Conservation (phyloP, 495 filamentous ascomycete species). For the Stereocaulon alpinum region DNA sequence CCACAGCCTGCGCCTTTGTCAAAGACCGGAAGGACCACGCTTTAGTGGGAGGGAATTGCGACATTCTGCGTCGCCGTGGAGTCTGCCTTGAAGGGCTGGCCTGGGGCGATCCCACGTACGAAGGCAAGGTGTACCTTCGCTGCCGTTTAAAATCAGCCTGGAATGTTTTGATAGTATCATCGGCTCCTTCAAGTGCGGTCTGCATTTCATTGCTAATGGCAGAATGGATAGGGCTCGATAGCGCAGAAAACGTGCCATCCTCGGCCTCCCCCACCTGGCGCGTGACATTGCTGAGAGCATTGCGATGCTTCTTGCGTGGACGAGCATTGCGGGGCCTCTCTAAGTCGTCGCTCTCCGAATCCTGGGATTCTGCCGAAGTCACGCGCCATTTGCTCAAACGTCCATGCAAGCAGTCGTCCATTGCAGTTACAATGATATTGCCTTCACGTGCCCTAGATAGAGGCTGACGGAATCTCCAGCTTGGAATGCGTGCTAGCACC, state of each 20-base stretch:
- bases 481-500: slow-evolving; percentile 74
- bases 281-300: not conserved
- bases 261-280: not conserved
- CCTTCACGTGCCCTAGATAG: slow-evolving; percentile 10
- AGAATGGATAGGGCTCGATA: not conserved
- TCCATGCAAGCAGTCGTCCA: slow-evolving; percentile 41
- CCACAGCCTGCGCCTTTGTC: slow-evolving; percentile 62
- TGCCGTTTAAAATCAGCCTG: slow-evolving; percentile 4
- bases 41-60: not conserved
- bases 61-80: not conserved
- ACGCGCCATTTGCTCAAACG: slow-evolving; percentile 31
- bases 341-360: slow-evolving; percentile 39
- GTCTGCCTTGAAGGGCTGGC: not conserved
- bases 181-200: not conserved
- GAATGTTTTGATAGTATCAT: not conserved
- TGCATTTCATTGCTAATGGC: not conserved
- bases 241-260: not conserved
- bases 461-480: slow-evolving; percentile 63
- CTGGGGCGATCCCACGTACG: slow-evolving; percentile 7
- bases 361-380: slow-evolving; percentile 30
- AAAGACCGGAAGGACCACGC: slow-evolving; percentile 53
- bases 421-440: slow-evolving; percentile 39
- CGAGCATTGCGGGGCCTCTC: not conserved
- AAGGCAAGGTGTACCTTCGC: slow-evolving; percentile 22
- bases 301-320: not conserved